Conservation (phyloP, 1,284 basidiomycete genomes). For the Apiotrichum siamense region DNA sequence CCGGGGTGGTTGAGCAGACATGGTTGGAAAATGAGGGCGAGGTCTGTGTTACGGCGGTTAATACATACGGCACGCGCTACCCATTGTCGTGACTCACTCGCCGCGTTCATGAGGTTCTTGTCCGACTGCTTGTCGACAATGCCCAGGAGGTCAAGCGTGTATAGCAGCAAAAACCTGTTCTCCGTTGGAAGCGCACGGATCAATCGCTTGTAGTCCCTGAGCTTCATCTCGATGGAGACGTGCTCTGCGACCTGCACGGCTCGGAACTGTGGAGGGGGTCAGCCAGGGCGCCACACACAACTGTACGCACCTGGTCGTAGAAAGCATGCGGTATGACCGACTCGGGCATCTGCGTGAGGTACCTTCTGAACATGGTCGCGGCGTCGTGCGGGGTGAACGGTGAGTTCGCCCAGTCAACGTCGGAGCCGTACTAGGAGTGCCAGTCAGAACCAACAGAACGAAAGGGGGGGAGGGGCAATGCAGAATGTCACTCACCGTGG, state of each 20-base stretch:
- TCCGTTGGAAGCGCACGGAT: conserved; percentile 77
- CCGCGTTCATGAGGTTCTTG: conserved; percentile 91
- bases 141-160: conserved; percentile 89
- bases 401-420: conserved; percentile 79
- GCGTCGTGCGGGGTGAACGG: conserved; percentile 91
- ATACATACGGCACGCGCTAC: conserved; percentile 1
- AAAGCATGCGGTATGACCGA: conserved; percentile 49
- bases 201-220: conserved; percentile 72
- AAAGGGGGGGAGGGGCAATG: too few relatives aligned
- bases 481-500: conserved; percentile 58
- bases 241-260: conserved; percentile 54
- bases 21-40: conserved; percentile 90
- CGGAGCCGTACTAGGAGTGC: conserved; percentile 72
- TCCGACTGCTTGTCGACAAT: conserved; percentile 88
- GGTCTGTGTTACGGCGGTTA: conserved; percentile 55
- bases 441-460: not conserved
- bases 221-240: conserved; percentile 56
- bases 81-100: conserved; percentile 60
- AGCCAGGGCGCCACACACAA: conserved; percentile 38
- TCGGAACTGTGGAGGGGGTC: conserved; percentile 60
- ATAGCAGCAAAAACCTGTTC: conserved; percentile 90
- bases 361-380: conserved; percentile 90
- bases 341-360: conserved; percentile 90
- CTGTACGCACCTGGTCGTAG: conserved; percentile 63
- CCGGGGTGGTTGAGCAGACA: conserved; percentile 81